Evolutionary conservation across 441 rosid species (phyloP).

Genomic region (Arabidopsis hybrid): DNA sequence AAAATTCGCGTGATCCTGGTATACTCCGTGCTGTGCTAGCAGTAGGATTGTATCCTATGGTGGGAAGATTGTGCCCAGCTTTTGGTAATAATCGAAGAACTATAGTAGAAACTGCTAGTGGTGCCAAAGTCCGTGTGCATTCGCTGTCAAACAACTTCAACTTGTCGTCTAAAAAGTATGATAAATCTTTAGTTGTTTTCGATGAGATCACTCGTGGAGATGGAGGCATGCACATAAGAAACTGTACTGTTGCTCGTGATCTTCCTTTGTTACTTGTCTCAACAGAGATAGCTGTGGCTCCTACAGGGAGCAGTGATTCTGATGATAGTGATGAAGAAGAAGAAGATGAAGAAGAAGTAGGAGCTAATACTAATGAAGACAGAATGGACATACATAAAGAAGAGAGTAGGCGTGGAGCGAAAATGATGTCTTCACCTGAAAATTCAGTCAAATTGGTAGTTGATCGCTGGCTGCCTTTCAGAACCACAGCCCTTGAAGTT

Average conservation of each 20-base stretch:
- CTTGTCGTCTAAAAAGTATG: conserved; percentile 51
- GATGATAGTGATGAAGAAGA: conserved; percentile 47
- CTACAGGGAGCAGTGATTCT: conserved; percentile 48
- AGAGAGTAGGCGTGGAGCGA: conserved; percentile 46
- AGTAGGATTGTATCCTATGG: conserved; percentile 92
- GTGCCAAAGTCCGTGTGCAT: conserved; percentile 79
- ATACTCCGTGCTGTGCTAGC: conserved; percentile 84
- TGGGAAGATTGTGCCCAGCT: conserved; percentile 71
- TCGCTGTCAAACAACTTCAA: conserved; percentile 70
- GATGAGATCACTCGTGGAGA: conserved; percentile 96
- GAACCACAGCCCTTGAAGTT: conserved; percentile 78
- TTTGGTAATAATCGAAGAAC: conserved; percentile 56
- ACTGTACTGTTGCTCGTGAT: conserved; percentile 71
- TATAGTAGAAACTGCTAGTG: conserved; percentile 73
- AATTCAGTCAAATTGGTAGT: conserved; percentile 69
- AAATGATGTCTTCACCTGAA: conserved; percentile 80
- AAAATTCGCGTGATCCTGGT: conserved; percentile 75
- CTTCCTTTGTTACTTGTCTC: conserved; percentile 77
- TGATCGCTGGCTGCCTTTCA: conserved; percentile 88
- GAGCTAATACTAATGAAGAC: conserved; percentile 60
- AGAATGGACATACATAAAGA: conserved; percentile 46
- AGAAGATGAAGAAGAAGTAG: conserved; percentile 46
- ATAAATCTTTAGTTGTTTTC: conserved; percentile 65
- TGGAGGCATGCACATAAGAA: conserved; percentile 75
- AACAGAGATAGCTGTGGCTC: conserved; percentile 85